Evolutionary conservation across 768 basidiomycete species (phyloP).

Genomic region (Psilocybe cubensis): DNA sequence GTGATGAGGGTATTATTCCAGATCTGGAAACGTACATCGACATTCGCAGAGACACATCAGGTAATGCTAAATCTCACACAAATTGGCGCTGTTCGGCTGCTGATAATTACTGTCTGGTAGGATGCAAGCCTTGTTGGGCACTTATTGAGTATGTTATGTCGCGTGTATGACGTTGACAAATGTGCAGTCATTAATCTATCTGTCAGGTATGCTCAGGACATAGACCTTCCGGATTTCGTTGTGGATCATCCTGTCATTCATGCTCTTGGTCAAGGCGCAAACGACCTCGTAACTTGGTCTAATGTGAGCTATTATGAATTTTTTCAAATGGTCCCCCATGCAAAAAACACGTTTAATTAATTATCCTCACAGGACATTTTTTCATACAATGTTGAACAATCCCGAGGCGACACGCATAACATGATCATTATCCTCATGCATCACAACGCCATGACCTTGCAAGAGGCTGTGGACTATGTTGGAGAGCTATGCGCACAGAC

Average conservation of each 20-base stretch:
- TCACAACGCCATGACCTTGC: conserved; percentile 57
- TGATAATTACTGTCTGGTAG: conserved; percentile 26
- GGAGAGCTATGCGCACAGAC: conserved; percentile 62
- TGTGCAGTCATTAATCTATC: background rate
- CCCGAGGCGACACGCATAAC: conserved; percentile 70
- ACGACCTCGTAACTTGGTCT: conserved; percentile 84
- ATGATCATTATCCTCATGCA: conserved; percentile 75
- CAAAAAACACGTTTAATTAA: background rate
- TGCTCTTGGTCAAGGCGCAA: conserved; percentile 67
- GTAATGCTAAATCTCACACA: conserved; percentile 28
- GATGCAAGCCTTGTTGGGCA: conserved; percentile 77
- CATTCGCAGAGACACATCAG: conserved; percentile 75
- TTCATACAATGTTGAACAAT: conserved; percentile 78
- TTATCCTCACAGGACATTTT: conserved; percentile 59
- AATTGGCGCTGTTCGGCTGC: background rate
- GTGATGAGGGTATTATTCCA: conserved; percentile 54
- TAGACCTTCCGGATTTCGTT: conserved; percentile 74
- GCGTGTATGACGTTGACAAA: background rate
- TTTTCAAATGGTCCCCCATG: background rate
- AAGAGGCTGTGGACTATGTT: conserved; percentile 66
- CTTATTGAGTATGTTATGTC: conserved; percentile 60
- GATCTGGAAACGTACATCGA: conserved; percentile 78
- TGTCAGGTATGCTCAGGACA: conserved; percentile 62
- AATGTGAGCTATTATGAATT: conserved; percentile 52
- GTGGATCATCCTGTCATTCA: conserved; percentile 65